A percentile compares a stretch with the other conserved stretches of the same genome.
Evolutionary conservation across 371 early-diverging fungal species (phyloP).

Genomic region (Dichotomocladium elegans): DNA sequence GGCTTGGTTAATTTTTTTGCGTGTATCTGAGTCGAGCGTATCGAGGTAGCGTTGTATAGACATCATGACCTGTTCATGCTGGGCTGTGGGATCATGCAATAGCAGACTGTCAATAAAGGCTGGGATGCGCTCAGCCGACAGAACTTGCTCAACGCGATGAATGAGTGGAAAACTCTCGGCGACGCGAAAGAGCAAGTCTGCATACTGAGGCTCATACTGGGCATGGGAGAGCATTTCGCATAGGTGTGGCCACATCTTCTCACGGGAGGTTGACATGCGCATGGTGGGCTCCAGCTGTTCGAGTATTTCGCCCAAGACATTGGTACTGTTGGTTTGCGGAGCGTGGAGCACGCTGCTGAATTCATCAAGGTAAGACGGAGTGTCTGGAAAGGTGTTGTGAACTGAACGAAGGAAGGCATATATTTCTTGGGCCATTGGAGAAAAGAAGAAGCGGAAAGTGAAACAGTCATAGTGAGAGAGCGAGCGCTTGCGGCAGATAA

Average conservation of each 20-base stretch:
- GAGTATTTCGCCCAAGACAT: not conserved
- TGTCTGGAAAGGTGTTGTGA: not conserved
- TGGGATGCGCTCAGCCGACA: not conserved
- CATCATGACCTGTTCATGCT: constrained; percentile 7
- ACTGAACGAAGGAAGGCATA: not conserved
- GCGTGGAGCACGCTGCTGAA: not conserved
- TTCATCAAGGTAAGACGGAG: not conserved
- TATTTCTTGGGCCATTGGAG: too few relatives aligned
- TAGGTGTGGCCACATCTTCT: not conserved
- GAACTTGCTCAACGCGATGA: not conserved
- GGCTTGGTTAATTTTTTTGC: not conserved
- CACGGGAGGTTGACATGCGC: not conserved
- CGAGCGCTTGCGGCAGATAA: too few relatives aligned
- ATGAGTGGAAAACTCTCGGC: constrained; percentile 8
- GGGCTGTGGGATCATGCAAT: constrained; percentile 3
- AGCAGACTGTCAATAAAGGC: constrained; percentile 5
- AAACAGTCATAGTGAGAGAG: too few relatives aligned
- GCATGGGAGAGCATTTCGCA: not conserved
- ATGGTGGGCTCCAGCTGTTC: not conserved
- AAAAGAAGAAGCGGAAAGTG: too few relatives aligned
- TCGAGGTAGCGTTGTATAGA: not conserved
- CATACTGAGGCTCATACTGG: constrained; percentile 1
- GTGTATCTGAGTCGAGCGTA: not conserved
- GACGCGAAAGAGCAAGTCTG: not conserved
- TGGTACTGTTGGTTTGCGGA: not conserved